A percentile compares a stretch with the other conserved stretches of the same genome.
These are phyloP conservation scores for Salicornia ramosissima DNA, from an alignment of 148 eudicot species.

Conservation along the genomic window DNA sequence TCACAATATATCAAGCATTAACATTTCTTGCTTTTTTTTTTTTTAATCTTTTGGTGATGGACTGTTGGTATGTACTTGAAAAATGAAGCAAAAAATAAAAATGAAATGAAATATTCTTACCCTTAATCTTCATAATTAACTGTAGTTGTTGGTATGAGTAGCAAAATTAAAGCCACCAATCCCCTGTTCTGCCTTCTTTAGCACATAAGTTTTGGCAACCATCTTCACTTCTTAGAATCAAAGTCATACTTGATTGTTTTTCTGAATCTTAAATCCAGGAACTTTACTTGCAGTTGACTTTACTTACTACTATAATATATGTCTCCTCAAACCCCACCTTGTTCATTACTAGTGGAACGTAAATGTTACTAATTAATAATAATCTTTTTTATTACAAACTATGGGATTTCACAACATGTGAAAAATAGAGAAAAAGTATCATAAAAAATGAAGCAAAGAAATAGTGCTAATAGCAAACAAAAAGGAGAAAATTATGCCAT, in stretches of 20 bases:
- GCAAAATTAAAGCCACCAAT: slow-evolving; percentile 29
- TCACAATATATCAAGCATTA: neutral
- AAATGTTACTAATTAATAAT: neutral
- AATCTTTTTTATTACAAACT: too few species aligned
- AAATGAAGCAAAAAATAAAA: neutral
- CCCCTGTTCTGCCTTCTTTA: slow-evolving; percentile 24
- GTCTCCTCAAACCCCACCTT: neutral
- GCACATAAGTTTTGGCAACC: slow-evolving; percentile 28
- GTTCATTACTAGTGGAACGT: neutral
- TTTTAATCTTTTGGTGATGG: neutral
- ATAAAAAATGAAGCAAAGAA: too few species aligned
- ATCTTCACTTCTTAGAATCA: slow-evolving; percentile 17
- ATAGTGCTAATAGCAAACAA: too few species aligned
- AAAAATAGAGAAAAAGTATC: too few species aligned
- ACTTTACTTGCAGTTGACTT: slow-evolving; percentile 30
- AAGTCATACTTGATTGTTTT: slow-evolving; percentile 20
- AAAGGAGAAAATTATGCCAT: too few species aligned
- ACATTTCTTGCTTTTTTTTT: neutral
- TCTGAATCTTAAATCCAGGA: slow-evolving; percentile 4
- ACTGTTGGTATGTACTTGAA: neutral
- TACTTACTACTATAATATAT: neutral
- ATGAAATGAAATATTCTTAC: neutral
- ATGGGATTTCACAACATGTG: too few species aligned
- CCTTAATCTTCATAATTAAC: slow-evolving; percentile 11
- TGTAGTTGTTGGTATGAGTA: neutral